Evolutionary conservation across 208 protist species (phyloP), one percentile per base, ranked within the genome.

Genomic region (Trypanosoma vivax): DNA sequence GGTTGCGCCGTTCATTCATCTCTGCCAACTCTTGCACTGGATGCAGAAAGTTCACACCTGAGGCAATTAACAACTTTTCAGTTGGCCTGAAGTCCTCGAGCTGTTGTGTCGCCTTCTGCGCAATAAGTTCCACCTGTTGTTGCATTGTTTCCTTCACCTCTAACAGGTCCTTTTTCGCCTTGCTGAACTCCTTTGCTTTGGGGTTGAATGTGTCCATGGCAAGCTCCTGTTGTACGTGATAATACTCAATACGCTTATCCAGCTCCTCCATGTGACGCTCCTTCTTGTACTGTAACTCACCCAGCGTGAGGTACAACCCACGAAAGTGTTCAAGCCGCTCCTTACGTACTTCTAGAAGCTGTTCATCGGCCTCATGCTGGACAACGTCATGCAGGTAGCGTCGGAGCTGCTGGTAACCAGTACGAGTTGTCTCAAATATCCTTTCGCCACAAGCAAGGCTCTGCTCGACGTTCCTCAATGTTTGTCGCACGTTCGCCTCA

Each of bases 121-220:
- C 51, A 14, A 93, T 67, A 30, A 55, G 38, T 19, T 68, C 46
- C 14, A 93, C 31, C 60, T 93, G 79, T 48, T 42, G 24, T 23
- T 74, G 31, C 30, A 85, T 63, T 54, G 83, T 79, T n/a, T 74
- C 55, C 65, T 77, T 52, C 42, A 83, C 74, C 16, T 48, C 64
- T 30, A 79, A 50, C 57, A 81, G 78, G 21, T 88, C 64, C 63
- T 83, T 84, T 48, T 82, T 83, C n/a, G 77, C 63, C 25, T 84
- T 79, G 58, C 78, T 88, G 66, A 70, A 93, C 65, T 90, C 78
- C 68, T 84, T 88, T 13, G 86, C 86, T 64, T 88, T 90, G 6
- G 86, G 86, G 66, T 93, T 93, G 28, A 87, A 71, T 30, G 71
- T 77, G 33, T 93, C 86, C 82, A 93, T 90, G 1, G 82, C 81